These are phyloP conservation scores for Suhomyces panamericanus DNA, from an alignment of 1,139 yeast genomes.

Conservation along the genomic window DNA sequence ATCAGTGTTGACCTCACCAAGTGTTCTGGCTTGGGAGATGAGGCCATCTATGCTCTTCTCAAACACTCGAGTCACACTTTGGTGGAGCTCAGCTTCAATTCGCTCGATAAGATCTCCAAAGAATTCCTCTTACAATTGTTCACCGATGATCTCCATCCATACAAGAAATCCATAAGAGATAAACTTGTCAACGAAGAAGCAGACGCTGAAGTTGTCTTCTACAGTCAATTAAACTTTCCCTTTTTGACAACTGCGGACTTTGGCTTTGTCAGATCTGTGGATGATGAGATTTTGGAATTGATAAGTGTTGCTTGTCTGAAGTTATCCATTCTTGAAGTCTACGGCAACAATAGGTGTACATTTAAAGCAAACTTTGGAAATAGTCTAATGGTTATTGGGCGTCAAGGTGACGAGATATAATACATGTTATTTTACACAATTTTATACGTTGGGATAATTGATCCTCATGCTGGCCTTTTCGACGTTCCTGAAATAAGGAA, in stretches of 20 bases:
- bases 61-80: slow-evolving; percentile 66
- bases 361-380: slow-evolving; percentile 50
- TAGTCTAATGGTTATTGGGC: slow-evolving; percentile 68
- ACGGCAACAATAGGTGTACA: slow-evolving; percentile 74
- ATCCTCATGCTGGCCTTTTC: slow-evolving; percentile 54
- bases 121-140: slow-evolving; percentile 47
- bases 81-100: slow-evolving; percentile 69
- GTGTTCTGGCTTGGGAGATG: slow-evolving; percentile 65
- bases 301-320: slow-evolving; percentile 59
- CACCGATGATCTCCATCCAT: slow-evolving; percentile 36
- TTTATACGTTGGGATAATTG: slow-evolving; percentile 27
- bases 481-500: slow-evolving; percentile 62
- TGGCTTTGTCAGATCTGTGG: slow-evolving; percentile 75
- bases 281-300: slow-evolving; percentile 58
- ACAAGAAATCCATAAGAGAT: slow-evolving; percentile 31
- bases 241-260: slow-evolving; percentile 63
- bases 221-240: slow-evolving; percentile 37
- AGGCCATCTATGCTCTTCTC: slow-evolving; percentile 58
- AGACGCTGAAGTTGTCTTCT: slow-evolving; percentile 14
- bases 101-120: slow-evolving; percentile 58
- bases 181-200: slow-evolving; percentile 15
- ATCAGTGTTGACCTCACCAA: slow-evolving; percentile 62
- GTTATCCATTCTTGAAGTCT: slow-evolving; percentile 68
- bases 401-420: slow-evolving; percentile 57
- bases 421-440: background rate